Evolutionary conservation across 768 basidiomycete species (phyloP).

Genomic region (Serendipita indica): DNA sequence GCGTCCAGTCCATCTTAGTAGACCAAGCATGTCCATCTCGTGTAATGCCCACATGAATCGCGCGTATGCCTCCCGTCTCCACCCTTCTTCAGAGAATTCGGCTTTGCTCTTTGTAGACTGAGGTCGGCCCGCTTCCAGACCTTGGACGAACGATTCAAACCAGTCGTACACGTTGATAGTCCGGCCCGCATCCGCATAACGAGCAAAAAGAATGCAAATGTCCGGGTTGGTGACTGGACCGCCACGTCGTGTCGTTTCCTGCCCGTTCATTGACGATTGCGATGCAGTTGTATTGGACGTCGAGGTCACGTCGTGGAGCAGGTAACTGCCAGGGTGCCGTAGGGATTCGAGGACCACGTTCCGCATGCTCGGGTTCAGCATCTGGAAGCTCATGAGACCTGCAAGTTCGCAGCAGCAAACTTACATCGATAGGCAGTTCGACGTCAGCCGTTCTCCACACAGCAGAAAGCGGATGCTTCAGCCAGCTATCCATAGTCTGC

Average conservation of each 20-base stretch:
- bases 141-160: constrained; percentile 62
- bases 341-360: not conserved
- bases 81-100: constrained; percentile 23
- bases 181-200: constrained; percentile 65
- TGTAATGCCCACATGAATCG: constrained; percentile 68
- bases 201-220: constrained; percentile 56
- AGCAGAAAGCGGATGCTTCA: not conserved
- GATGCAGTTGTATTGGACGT: not conserved
- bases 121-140: constrained; percentile 41
- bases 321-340: not conserved
- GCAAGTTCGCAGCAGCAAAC: not conserved
- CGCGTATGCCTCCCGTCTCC: constrained; percentile 42
- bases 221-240: constrained; percentile 32
- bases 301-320: not conserved
- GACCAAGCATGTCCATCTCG: constrained; percentile 66
- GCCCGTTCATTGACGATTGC: not conserved
- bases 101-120: constrained; percentile 17
- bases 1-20: constrained; percentile 19
- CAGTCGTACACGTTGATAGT: constrained; percentile 82
- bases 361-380: constrained; percentile 1
- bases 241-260: not conserved
- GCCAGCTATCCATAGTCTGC: not conserved
- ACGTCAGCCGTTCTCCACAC: not conserved
- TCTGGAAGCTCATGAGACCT: not conserved
- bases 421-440: constrained; percentile 6